These are phyloP conservation scores for Aspergillus amoenus DNA, from an alignment of 2,329 filamentous ascomycete species.

Conservation along the genomic window DNA sequence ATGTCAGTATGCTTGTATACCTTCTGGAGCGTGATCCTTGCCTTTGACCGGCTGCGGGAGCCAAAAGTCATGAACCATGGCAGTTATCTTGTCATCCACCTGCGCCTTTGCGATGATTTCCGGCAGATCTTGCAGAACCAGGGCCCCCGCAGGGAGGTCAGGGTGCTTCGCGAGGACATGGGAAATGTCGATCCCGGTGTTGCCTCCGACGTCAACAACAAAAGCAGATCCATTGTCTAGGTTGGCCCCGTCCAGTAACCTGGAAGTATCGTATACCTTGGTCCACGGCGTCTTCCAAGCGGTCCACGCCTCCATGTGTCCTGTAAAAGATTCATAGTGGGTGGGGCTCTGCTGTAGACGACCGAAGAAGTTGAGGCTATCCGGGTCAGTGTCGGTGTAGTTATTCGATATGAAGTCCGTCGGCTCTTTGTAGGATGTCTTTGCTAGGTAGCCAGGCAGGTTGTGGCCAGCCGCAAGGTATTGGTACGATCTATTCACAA, in stretches of 20 bases:
- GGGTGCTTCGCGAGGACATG: constrained; percentile 33
- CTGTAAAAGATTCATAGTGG: constrained; percentile 32
- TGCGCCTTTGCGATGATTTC: constrained; percentile 31
- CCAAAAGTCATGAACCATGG: constrained; percentile 30
- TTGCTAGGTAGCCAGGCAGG: constrained; percentile 34
- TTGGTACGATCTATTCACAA: constrained; percentile 26
- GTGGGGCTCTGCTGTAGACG: constrained; percentile 30
- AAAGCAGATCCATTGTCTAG: constrained; percentile 19
- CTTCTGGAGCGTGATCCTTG: constrained; percentile 5
- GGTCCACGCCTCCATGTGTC: constrained; percentile 38
- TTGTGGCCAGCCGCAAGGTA: constrained; percentile 30
- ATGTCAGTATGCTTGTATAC: neutral
- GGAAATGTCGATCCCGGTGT: constrained; percentile 38
- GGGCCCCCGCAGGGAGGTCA: constrained; percentile 27
- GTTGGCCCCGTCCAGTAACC: constrained; percentile 20
- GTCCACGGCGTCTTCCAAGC: constrained; percentile 37
- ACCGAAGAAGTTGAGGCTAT: constrained; percentile 33
- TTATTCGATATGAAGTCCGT: constrained; percentile 26
- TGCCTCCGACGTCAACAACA: constrained; percentile 43
- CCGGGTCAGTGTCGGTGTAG: constrained; percentile 20
- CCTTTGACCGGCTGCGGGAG: constrained; percentile 27
- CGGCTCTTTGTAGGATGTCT: constrained; percentile 35
- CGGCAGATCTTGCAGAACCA: constrained; percentile 43
- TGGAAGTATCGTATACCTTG: constrained; percentile 28
- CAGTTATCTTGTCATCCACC: constrained; percentile 24